phyloP scores from a whole-genome alignment of 306 rosid genomes.

The Styphnolobium japonicum region DNA sequence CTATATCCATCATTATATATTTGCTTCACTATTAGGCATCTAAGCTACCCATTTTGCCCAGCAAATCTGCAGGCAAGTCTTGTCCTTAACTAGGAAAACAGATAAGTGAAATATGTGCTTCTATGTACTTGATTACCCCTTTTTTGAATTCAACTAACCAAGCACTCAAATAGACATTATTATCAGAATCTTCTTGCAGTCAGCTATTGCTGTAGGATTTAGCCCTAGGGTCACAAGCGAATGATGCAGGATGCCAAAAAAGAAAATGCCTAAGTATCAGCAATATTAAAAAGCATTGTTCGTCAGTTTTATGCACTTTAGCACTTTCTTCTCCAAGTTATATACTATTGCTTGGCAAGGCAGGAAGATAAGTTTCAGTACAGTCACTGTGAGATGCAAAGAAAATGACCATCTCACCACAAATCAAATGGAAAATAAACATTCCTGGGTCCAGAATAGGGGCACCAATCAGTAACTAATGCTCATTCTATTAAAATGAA shows the following conservation, averaged over 20 bases:
- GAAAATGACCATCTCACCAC: background rate
- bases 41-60: background rate
- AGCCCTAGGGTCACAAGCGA: background rate
- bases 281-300: background rate
- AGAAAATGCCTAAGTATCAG: background rate
- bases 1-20: slow-evolving; percentile 4
- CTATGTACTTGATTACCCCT: background rate
- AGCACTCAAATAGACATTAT: background rate
- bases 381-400: background rate
- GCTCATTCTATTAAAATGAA: background rate
- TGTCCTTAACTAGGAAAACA: background rate
- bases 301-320: background rate
- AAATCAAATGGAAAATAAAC: background rate
- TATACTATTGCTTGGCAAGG: background rate
- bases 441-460: background rate
- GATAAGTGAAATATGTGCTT: background rate
- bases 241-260: background rate
- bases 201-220: background rate
- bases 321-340: background rate
- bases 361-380: slow-evolving; percentile 1
- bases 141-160: background rate
- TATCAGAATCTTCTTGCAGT: background rate
- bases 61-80: background rate
- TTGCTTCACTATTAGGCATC: slow-evolving; percentile 7
- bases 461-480: background rate